phyloP scores from a whole-genome alignment of 2,329 filamentous ascomycete genomes.

The Sporothrix pallida region DNA sequence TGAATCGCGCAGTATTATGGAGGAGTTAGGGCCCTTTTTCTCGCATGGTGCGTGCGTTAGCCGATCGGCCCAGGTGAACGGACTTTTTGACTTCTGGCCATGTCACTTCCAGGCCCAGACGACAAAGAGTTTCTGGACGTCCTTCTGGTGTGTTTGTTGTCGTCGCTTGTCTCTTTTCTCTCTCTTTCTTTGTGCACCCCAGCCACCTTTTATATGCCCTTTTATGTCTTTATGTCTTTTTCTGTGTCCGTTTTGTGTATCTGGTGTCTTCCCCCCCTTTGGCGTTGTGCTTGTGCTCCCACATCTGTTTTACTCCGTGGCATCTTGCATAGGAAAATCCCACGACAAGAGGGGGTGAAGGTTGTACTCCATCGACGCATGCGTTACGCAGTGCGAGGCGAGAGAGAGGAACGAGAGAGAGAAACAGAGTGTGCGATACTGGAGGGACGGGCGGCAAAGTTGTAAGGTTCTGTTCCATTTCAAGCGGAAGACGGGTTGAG shows the following conservation, averaged over 20 bases:
- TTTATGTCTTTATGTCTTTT: not conserved
- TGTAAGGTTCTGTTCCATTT: not conserved
- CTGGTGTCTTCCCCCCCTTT: not conserved
- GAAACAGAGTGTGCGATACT: not conserved
- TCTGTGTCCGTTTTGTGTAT: not conserved
- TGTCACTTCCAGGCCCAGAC: not conserved
- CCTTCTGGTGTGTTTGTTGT: not conserved
- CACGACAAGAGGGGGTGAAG: not conserved
- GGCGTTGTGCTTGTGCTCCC: conserved; percentile 20
- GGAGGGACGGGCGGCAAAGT: not conserved
- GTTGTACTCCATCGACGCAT: not conserved
- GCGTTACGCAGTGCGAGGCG: not conserved
- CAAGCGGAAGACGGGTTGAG: not conserved
- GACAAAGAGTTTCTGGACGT: not conserved
- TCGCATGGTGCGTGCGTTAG: conserved; percentile 13
- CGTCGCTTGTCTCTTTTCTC: not conserved
- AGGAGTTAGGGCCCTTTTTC: not conserved
- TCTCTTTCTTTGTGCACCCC: not conserved
- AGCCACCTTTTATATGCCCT: not conserved
- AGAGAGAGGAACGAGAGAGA: not conserved
- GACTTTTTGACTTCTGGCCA: not conserved
- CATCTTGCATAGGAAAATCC: conserved; percentile 14
- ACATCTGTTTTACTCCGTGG: conserved; percentile 11
- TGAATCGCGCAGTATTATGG: not conserved
- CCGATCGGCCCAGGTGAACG: conserved; percentile 22